Evolutionary conservation across 805 yeast genomes (phyloP).

Genomic region (Saturnispora diversa): DNA sequence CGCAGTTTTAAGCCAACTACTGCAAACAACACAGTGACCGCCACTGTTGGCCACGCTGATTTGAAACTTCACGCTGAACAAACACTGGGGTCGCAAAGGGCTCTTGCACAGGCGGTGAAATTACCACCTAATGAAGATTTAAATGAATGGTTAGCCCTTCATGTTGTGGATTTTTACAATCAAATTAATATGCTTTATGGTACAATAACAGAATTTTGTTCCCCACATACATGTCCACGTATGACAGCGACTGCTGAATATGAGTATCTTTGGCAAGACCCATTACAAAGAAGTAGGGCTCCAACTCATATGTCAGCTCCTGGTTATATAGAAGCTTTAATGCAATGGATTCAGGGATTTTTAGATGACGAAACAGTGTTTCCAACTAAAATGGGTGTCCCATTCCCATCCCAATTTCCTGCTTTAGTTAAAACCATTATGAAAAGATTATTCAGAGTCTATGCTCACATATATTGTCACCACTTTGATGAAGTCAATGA

Average conservation of each 20-base stretch:
- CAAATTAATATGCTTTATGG: constrained; percentile 84
- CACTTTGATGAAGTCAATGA: constrained; percentile 94
- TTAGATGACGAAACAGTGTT: constrained; percentile 86
- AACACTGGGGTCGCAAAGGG: constrained; percentile 87
- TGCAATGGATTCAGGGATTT: constrained; percentile 92
- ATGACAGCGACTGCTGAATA: constrained; percentile 98
- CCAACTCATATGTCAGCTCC: constrained; percentile 92
- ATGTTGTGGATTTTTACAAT: constrained; percentile 81
- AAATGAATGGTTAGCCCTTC: constrained; percentile 94
- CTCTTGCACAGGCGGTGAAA: constrained; percentile 87
- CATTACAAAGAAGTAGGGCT: constrained; percentile 44
- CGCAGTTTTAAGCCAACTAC: constrained; percentile 11
- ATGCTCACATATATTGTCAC: constrained; percentile 96
- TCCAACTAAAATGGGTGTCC: constrained; percentile 86
- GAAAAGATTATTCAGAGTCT: constrained; percentile 85
- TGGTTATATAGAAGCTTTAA: constrained; percentile 83
- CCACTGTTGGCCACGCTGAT: constrained; percentile 66
- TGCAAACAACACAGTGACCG: constrained; percentile 14
- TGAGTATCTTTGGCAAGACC: constrained; percentile 95
- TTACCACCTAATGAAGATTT: constrained; percentile 89
- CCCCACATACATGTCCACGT: constrained; percentile 88
- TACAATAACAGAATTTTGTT: constrained; percentile 90
- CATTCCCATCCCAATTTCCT: constrained; percentile 80
- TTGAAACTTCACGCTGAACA: constrained; percentile 88
- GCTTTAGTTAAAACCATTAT: constrained; percentile 76